Evolutionary conservation across 2,329 filamentous ascomycete genomes (phyloP).

Genomic region (Didymella pomorum): DNA sequence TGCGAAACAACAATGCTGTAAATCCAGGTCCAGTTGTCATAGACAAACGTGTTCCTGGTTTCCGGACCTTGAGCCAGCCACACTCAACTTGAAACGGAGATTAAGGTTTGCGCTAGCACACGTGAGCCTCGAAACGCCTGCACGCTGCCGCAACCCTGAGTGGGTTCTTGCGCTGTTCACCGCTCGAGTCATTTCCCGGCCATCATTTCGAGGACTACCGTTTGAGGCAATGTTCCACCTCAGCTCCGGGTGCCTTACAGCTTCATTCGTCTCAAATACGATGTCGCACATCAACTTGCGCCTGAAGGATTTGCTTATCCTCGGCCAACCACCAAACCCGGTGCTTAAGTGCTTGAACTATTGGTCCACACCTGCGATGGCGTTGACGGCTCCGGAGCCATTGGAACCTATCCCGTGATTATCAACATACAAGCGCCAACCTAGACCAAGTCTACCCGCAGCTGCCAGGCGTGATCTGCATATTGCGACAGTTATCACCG

Average conservation of each 20-base stretch:
- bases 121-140: constrained; percentile 9
- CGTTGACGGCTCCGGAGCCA: constrained; percentile 11
- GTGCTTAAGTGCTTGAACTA: constrained; percentile 18
- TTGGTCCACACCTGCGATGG: constrained; percentile 14
- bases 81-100: constrained; percentile 8
- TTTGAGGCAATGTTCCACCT: background rate
- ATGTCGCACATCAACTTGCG: constrained; percentile 4
- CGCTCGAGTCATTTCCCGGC: constrained; percentile 11
- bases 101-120: constrained; percentile 17
- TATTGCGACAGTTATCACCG: constrained; percentile 17
- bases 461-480: constrained; percentile 11
- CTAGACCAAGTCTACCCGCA: constrained; percentile 16
- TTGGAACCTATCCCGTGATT: constrained; percentile 13
- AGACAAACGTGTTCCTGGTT: background rate
- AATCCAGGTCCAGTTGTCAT: background rate
- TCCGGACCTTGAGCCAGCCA: background rate
- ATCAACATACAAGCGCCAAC: constrained; percentile 18
- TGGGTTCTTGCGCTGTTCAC: constrained; percentile 5
- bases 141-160: constrained; percentile 2
- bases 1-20: background rate
- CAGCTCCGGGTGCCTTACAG: background rate
- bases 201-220: background rate
- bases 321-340: constrained; percentile 16
- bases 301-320: constrained; percentile 3
- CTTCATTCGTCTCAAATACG: background rate